These are phyloP conservation scores for Akanthomyces muscarius DNA, from an alignment of 2,329 filamentous ascomycete genomes.

Conservation along the genomic window DNA sequence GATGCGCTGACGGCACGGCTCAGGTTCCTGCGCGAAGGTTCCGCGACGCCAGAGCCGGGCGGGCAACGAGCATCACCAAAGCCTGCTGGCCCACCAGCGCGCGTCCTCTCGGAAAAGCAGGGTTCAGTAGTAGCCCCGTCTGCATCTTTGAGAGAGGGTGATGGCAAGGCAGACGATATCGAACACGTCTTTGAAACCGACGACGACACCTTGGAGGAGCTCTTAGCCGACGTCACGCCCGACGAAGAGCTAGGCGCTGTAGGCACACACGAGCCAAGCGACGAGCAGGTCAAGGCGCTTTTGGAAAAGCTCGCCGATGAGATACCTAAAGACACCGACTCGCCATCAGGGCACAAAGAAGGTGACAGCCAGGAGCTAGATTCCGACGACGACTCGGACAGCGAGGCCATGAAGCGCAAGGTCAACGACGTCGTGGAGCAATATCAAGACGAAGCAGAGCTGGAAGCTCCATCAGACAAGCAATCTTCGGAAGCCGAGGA, in stretches of 20 bases:
- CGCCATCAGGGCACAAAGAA: not conserved
- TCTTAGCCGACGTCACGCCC: constrained; percentile 41
- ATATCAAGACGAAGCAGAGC: constrained; percentile 43
- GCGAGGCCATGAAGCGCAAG: constrained; percentile 43
- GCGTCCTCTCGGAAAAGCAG: not conserved
- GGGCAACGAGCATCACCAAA: constrained; percentile 19
- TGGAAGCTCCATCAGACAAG: constrained; percentile 25
- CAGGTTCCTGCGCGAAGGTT: constrained; percentile 44
- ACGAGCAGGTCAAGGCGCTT: constrained; percentile 33
- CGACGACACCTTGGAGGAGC: constrained; percentile 49
- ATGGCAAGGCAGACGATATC: constrained; percentile 32
- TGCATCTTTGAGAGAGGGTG: not conserved
- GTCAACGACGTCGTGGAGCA: constrained; percentile 43
- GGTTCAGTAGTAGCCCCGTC: not conserved
- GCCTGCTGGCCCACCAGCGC: not conserved
- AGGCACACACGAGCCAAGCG: constrained; percentile 23
- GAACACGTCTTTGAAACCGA: constrained; percentile 43
- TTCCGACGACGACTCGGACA: constrained; percentile 45
- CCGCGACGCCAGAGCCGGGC: constrained; percentile 22
- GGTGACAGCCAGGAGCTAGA: constrained; percentile 18
- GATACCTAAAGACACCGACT: constrained; percentile 27
- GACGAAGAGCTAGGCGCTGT: constrained; percentile 27
- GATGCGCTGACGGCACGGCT: constrained; percentile 50
- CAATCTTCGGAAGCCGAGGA: constrained; percentile 7
- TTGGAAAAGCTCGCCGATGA: constrained; percentile 35